Base-by-base conservation (phyloP, 495 filamentous ascomycete genomes). In the Penicillium dipodomyicola region DNA sequence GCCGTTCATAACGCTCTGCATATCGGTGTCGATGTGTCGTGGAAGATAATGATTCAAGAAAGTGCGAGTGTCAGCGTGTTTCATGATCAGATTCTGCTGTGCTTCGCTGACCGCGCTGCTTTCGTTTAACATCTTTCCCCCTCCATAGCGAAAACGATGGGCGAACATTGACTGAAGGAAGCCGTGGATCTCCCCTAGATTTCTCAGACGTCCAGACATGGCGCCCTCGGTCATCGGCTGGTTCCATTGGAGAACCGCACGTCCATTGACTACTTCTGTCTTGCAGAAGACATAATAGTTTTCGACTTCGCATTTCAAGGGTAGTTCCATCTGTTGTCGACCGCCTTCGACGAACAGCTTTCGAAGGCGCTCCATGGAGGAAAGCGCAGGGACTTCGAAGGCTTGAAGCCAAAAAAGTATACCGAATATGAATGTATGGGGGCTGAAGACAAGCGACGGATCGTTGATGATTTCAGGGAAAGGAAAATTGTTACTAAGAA, bases 1-100 rank as follows among this genome's bases (percentile, higher is more conserved):
- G 57, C 65, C 59, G 43, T 58, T 62, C 49, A 75, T 67, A 12
- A 75, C 53, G 51, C 51, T 64, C 40, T 68, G 59, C 39, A 69
- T 27, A 23, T 23, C 23, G 23, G 23, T 23, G 23, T 23, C 23
- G 23, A 23, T 23, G 23, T 23, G 23, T 2, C 67, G 64, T 40
- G 45, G 68, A 60, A 71, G 68, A 58, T 76, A 74, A 61, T 75
- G 63, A 43, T 72, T 68, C 22, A 76, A 48, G 56, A 73, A 73
- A 22, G 70, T 72, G 2, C 56, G 25, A 48, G 54, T 65, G 22
- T 65, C 52, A 5, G 61, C 51, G 40, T 76, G 61, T 50, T 72
- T 66, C 58, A 74, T 69, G 10, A 74, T 77, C 50, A 77, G 44
- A 56, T 75, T 77, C 49, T 69, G 62, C 53, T 74, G 60, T 41